A percentile compares a stretch with the other conserved stretches of the same genome.
Evolutionary conservation across 169 alveolate genomes (phyloP).

Genomic region (Neospora caninum): DNA sequence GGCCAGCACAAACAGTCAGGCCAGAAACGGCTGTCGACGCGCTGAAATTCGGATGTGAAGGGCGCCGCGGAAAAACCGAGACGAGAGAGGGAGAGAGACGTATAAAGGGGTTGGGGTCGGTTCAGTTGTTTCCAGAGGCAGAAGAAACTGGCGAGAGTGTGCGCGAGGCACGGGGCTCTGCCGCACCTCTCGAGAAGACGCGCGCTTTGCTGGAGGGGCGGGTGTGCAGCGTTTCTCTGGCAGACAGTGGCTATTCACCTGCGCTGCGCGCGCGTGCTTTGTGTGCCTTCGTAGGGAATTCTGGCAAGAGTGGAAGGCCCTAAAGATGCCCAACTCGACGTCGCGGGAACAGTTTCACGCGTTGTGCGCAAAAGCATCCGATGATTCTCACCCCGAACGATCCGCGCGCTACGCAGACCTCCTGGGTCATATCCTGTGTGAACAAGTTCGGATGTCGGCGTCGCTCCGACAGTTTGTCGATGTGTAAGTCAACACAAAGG

Average conservation of each 20-base stretch:
- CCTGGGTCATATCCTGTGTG: neutral
- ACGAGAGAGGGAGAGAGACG: neutral
- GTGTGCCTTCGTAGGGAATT: neutral
- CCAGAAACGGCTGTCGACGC: too few species aligned
- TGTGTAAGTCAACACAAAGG: neutral
- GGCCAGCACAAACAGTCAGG: too few species aligned
- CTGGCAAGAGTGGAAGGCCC: slow-evolving; percentile 15
- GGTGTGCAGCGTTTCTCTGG: too few species aligned
- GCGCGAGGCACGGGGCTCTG: neutral
- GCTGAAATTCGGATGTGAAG: too few species aligned
- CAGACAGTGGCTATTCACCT: too few species aligned
- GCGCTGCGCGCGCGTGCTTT: too few species aligned
- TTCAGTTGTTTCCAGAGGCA: neutral
- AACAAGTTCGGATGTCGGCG: neutral
- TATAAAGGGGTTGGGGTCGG: neutral
- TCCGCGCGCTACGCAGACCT: slow-evolving; percentile 20
- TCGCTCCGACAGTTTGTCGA: neutral
- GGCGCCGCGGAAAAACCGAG: too few species aligned
- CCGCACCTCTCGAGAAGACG: too few species aligned
- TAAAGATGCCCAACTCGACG: neutral
- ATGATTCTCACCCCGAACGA: slow-evolving; percentile 14
- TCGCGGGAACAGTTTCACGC: slow-evolving; percentile 10
- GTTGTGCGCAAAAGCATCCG: slow-evolving; percentile 22
- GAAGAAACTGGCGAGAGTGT: neutral
- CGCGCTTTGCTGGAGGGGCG: too few species aligned